phyloP scores from a whole-genome alignment of 148 eudicot species.

The Mesembryanthemum crystallinum region DNA sequence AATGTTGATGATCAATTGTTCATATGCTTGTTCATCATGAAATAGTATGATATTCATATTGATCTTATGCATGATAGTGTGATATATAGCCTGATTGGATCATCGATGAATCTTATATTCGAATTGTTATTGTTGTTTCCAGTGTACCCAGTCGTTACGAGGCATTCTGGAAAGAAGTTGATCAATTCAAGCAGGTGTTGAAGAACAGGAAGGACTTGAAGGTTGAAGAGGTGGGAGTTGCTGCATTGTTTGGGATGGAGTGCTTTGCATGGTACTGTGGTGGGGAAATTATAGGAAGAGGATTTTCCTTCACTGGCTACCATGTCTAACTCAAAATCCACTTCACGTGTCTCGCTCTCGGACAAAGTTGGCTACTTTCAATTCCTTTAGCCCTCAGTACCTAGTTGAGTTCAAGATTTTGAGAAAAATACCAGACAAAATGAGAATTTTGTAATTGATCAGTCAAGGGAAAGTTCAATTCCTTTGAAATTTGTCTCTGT shows the following conservation, averaged over 20 bases:
- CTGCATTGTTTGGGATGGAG: conserved; percentile 67
- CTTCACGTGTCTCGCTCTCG: conserved; percentile 19
- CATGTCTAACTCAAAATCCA: conserved; percentile 31
- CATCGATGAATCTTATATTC: too few relatives aligned
- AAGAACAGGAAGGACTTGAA: conserved; percentile 53
- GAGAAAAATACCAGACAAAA: conserved; percentile 24
- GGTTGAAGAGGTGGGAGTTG: conserved; percentile 51
- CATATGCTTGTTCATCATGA: background rate
- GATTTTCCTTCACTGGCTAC: conserved; percentile 64
- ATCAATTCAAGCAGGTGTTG: conserved; percentile 51
- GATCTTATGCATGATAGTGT: background rate
- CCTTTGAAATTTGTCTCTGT: conserved; percentile 6
- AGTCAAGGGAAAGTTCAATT: conserved; percentile 8
- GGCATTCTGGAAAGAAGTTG: conserved; percentile 56
- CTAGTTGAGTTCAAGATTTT: conserved; percentile 29
- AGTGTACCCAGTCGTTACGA: conserved; percentile 62
- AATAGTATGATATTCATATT: background rate
- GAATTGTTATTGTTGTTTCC: conserved; percentile 15
- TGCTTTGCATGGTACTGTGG: conserved; percentile 71
- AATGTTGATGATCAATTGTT: background rate
- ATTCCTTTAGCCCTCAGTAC: conserved; percentile 20
- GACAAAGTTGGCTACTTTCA: conserved; percentile 21
- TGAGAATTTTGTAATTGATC: conserved; percentile 20
- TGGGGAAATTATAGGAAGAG: conserved; percentile 66
- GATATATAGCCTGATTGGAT: background rate